Evolutionary conservation across 2,329 filamentous ascomycete species (phyloP).

Genomic region (Nothopassalora personata): DNA sequence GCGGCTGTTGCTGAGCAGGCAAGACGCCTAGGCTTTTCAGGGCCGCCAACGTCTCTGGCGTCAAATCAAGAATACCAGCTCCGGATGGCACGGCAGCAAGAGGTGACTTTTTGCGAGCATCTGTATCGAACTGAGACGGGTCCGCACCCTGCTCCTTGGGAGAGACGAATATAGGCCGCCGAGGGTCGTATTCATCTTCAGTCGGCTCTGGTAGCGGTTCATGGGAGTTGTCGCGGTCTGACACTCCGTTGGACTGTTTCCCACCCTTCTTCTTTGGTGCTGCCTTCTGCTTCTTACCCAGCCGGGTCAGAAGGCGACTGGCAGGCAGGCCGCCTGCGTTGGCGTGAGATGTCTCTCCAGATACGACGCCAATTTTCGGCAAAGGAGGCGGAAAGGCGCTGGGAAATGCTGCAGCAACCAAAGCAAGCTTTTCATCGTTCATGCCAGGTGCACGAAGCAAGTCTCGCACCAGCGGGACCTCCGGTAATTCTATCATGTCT

Average conservation of each 20-base stretch:
- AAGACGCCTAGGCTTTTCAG: conserved; percentile 17
- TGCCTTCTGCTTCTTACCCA: conserved; percentile 26
- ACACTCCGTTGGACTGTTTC: conserved; percentile 23
- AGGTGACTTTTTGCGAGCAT: conserved; percentile 21
- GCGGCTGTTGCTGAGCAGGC: not conserved
- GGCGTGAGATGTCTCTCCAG: conserved; percentile 16
- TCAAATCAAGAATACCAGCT: conserved; percentile 10
- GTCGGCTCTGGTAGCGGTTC: conserved; percentile 34
- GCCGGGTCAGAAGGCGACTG: conserved; percentile 20
- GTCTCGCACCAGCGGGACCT: conserved; percentile 44
- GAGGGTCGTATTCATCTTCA: conserved; percentile 48
- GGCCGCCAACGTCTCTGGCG: conserved; percentile 24
- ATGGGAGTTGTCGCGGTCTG: conserved; percentile 14
- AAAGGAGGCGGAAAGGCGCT: conserved; percentile 38
- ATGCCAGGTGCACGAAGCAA: conserved; percentile 51
- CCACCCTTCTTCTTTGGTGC: conserved; percentile 28
- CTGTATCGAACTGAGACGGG: conserved; percentile 28
- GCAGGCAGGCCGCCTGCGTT: conserved; percentile 15
- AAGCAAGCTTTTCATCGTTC: conserved; percentile 47
- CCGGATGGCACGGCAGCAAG: not conserved
- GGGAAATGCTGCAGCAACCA: conserved; percentile 32
- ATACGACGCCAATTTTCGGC: conserved; percentile 39
- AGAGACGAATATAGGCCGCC: conserved; percentile 32
- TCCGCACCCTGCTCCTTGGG: conserved; percentile 19
- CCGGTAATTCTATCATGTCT: conserved; percentile 58